Evolutionary conservation across 2,329 filamentous ascomycete species (phyloP).

Genomic region (Dactylellina haptotyla): DNA sequence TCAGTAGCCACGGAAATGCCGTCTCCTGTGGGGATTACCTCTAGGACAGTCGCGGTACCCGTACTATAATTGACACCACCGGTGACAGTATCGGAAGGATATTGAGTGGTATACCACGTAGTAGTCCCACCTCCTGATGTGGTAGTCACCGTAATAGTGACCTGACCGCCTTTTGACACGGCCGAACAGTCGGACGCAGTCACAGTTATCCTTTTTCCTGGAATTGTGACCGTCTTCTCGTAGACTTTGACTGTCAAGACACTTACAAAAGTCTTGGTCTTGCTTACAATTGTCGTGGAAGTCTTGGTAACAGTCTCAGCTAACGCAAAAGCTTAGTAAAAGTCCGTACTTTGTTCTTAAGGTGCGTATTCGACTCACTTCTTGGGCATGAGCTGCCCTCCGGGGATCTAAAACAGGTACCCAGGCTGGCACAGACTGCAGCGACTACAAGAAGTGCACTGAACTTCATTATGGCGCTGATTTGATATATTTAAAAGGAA

Average conservation of each 20-base stretch:
- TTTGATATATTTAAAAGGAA: neutral
- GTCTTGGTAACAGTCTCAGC: slow-evolving; percentile 4
- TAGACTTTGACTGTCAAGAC: neutral
- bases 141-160: neutral
- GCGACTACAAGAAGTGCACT: neutral
- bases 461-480: neutral
- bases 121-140: neutral
- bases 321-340: neutral
- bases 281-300: neutral
- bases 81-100: neutral
- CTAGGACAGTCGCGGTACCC: no score
- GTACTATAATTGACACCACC: no score
- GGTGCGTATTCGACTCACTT: neutral
- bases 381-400: neutral
- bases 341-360: neutral
- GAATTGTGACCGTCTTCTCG: neutral
- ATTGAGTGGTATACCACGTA: neutral
- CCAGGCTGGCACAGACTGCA: neutral
- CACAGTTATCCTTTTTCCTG: no score
- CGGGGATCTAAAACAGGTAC: neutral
- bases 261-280: neutral
- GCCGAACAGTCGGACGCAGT: neutral
- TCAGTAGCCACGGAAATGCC: neutral
- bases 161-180: neutral
- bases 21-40: neutral